Evolutionary conservation across 257 asterid species (phyloP), one percentile per base, ranked within the genome.

Genomic region (Gentiana straminea): DNA sequence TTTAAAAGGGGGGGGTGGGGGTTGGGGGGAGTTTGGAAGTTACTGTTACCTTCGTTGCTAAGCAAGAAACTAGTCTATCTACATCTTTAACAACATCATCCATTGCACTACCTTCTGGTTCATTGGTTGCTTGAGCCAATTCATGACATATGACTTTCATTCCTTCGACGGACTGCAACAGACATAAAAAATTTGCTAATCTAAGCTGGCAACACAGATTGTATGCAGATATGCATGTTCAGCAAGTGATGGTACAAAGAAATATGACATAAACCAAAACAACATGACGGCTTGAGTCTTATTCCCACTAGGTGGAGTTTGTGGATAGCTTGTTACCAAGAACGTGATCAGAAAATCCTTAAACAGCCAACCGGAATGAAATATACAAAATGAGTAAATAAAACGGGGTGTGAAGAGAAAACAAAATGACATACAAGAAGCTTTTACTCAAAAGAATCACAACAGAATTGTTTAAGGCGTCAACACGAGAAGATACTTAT

Each of bases 61-160:
- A 80, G 82, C 99, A 92, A 48, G 94, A 92, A 66, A 89, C 99
- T 71, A 92, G 97, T 69, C 82, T 83, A 77, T 89, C 97, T 41
- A 95, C 95, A 77, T 92, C 99, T 75, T 82, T 92, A 61, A 80
- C 79, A 58, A 89, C 70, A 49, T 81, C 86, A 57, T 84, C 90
- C 95, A 84, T 81, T 24, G 72, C 68, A 70, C 73, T 79, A 69
- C 95, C 89, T 68, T 89, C 97, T 46, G 95, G 95, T 75, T 89
- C 97, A 54, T 78, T 79, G 37, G 84, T 83, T 47, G 96, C 97
- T 70, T 75, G 89, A 57, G 86, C 84, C 73, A 92, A 69, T 69
- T 88, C 95, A 64, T 92, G 97, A 81, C 97, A 92, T 55, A 92
- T 89, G 56, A 89, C 94, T 77, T 92, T 92, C 99, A 92, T 92